phyloP scores from a whole-genome alignment of 345 rosid species.

The Ceriops tagal region DNA sequence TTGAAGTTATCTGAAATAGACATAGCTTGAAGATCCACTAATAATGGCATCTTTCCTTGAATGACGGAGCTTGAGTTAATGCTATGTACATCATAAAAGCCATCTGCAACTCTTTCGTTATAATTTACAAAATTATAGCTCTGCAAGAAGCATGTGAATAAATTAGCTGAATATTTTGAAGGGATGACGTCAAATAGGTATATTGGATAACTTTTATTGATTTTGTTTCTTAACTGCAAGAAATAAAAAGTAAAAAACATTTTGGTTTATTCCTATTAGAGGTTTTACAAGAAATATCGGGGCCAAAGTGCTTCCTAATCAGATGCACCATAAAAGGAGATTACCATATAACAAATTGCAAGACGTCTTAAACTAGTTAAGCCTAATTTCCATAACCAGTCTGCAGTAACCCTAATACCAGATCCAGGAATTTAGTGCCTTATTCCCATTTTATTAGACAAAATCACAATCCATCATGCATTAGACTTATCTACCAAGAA shows the following conservation, averaged over 20 bases:
- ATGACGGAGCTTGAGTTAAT: conserved; percentile 51
- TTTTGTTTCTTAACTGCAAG: neutral
- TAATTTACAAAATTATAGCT: conserved; percentile 82
- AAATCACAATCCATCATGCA: too few species aligned
- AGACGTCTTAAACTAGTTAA: too few species aligned
- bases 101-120: conserved; percentile 77
- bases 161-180: neutral
- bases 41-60: conserved; percentile 76
- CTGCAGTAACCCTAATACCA: too few species aligned
- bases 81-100: conserved; percentile 81
- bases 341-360: too few species aligned
- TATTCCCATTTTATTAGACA: too few species aligned
- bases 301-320: neutral
- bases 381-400: too few species aligned
- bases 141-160: conserved; percentile 37
- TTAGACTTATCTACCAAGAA: too few species aligned
- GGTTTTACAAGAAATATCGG: neutral
- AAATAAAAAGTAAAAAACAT: neutral
- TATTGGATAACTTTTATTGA: conserved; percentile 1
- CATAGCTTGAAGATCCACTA: conserved; percentile 75
- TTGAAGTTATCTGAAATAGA: conserved; percentile 60
- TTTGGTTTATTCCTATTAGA: too few species aligned
- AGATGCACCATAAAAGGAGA: too few species aligned
- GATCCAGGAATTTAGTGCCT: too few species aligned
- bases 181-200: neutral